Conservation (phyloP, 108 stramenopile genomes). For the Nitzschia inconspicua region DNA sequence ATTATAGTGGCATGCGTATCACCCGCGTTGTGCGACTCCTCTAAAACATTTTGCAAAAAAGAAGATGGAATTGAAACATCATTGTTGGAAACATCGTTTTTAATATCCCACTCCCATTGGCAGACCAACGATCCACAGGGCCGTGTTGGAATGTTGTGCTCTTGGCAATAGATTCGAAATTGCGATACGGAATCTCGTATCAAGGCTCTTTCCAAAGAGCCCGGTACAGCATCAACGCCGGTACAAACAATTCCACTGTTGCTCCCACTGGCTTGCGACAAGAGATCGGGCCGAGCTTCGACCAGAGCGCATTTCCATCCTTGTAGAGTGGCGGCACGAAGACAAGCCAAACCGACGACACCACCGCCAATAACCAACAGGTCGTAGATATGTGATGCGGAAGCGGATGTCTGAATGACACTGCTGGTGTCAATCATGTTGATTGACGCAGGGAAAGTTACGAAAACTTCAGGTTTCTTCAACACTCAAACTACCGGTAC, state of each 20-base stretch:
- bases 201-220: constrained; percentile 67
- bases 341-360: constrained; percentile 67
- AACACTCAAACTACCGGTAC: too few relatives aligned
- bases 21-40: constrained; percentile 67
- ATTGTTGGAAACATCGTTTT: constrained; percentile 20
- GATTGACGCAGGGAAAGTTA: too few relatives aligned
- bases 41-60: constrained; percentile 34
- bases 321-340: constrained; percentile 54
- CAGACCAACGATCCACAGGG: constrained; percentile 73
- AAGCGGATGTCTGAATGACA: neutral
- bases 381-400: constrained; percentile 54
- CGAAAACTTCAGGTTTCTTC: too few relatives aligned
- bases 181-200: constrained; percentile 66
- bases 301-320: constrained; percentile 58
- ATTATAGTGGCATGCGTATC: constrained; percentile 61
- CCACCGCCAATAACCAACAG: constrained; percentile 79
- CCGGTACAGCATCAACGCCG: constrained; percentile 71
- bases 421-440: neutral
- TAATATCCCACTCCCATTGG: constrained; percentile 59
- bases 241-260: constrained; percentile 82
- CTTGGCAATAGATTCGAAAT: constrained; percentile 46
- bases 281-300: constrained; percentile 54
- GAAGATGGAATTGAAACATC: neutral
- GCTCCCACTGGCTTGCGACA: constrained; percentile 49
- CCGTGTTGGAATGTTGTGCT: constrained; percentile 55